Conservation (phyloP, 1,139 yeast genomes). For the Yamadazyma dendronema region DNA sequence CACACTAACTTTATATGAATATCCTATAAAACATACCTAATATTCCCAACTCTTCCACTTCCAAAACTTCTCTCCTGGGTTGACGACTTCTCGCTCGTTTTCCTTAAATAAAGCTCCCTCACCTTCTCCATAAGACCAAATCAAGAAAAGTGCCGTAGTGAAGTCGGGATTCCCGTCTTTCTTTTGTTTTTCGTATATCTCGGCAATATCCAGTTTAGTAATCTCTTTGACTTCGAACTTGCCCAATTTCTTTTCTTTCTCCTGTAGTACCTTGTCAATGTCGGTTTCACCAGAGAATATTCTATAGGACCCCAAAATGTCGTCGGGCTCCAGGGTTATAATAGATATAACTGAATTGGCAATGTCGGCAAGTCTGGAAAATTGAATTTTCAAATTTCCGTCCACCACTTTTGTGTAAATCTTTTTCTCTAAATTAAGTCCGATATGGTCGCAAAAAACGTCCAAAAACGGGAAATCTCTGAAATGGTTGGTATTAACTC, state of each 20-base stretch:
- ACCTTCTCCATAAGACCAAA: conserved; percentile 17
- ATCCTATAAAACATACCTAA: neutral
- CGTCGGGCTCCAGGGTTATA: conserved; percentile 38
- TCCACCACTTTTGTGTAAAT: conserved; percentile 32
- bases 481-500: conserved; percentile 44
- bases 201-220: conserved; percentile 34
- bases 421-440: conserved; percentile 32
- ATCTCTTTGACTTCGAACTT: neutral
- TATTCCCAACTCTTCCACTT: conserved; percentile 37
- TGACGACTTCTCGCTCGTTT: conserved; percentile 46
- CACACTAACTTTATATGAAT: neutral
- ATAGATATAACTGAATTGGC: conserved; percentile 45
- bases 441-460: conserved; percentile 33
- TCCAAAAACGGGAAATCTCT: conserved; percentile 35
- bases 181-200: conserved; percentile 27
- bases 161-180: conserved; percentile 3
- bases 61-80: conserved; percentile 52
- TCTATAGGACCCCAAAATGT: conserved; percentile 35
- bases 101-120: neutral
- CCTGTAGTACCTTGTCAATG: conserved; percentile 31
- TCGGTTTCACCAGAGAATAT: conserved; percentile 42
- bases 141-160: conserved; percentile 20
- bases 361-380: conserved; percentile 42
- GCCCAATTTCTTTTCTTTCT: neutral
- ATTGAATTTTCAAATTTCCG: conserved; percentile 22